Conservation (phyloP, 1,284 basidiomycete genomes). For the Ceratobasidium sp. region DNA sequence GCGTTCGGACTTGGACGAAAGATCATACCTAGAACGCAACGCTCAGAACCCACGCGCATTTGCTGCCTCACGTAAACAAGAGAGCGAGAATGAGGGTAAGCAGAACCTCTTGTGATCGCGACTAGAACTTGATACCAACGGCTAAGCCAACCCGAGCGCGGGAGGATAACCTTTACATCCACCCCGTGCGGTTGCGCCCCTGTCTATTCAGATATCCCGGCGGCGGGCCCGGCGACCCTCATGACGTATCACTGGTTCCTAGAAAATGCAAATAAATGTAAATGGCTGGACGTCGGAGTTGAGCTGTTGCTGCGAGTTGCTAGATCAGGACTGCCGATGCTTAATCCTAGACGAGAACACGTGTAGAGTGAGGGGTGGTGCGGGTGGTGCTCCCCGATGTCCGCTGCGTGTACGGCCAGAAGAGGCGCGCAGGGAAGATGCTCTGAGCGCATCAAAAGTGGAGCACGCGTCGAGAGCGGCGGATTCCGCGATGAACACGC, state of each 20-base stretch:
- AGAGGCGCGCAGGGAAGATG: neutral
- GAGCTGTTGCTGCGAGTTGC: neutral
- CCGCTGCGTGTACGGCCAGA: neutral
- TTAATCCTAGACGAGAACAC: neutral
- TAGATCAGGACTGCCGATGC: constrained; percentile 12
- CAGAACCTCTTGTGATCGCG: neutral
- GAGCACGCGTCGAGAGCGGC: neutral
- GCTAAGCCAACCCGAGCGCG: neutral
- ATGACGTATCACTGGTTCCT: neutral
- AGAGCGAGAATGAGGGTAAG: no score
- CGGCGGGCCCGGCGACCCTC: neutral
- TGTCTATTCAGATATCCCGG: neutral
- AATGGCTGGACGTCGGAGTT: neutral
- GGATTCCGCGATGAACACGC: neutral
- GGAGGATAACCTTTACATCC: neutral
- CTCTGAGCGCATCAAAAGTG: neutral
- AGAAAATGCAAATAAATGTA: neutral
- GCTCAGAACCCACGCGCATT: no score
- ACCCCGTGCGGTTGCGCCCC: no score
- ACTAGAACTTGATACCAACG: neutral
- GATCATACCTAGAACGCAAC: no score
- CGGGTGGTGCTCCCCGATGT: constrained; percentile 18
- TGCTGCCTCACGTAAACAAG: no score
- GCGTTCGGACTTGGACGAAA: no score
- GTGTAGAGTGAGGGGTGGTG: neutral